Percentiles rank a stretch among this genome's conserved stretches.
Evolutionary conservation across 176 grass and related monocot genomes (phyloP).

Genomic region (Zizania latifolia): DNA sequence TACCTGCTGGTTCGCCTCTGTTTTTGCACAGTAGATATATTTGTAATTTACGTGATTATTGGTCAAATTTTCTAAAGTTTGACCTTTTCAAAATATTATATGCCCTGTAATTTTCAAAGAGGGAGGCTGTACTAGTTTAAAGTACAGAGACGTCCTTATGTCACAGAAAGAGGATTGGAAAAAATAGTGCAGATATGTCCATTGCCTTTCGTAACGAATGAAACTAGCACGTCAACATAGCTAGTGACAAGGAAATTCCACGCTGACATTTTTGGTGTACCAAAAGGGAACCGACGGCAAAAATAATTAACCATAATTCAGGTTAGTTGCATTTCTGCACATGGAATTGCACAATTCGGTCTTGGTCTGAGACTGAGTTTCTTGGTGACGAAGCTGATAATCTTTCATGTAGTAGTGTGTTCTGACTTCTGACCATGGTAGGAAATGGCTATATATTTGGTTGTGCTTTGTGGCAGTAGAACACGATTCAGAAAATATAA

Average conservation of each 20-base stretch:
- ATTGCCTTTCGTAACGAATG: not conserved
- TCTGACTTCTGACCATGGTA: too few species aligned
- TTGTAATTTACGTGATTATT: too few species aligned
- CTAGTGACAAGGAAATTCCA: constrained; percentile 5
- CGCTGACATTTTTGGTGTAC: constrained; percentile 2
- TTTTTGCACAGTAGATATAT: too few species aligned
- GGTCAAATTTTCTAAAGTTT: too few species aligned
- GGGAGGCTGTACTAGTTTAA: not conserved
- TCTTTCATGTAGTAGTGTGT: too few species aligned
- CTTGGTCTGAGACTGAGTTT: not conserved
- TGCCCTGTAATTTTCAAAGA: not conserved
- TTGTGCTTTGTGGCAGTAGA: too few species aligned
- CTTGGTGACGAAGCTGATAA: constrained; percentile 9
- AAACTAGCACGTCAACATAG: not conserved
- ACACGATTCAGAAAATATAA: too few species aligned
- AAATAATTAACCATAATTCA: not conserved
- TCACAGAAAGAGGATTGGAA: not conserved
- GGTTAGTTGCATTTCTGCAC: not conserved
- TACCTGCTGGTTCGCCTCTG: too few species aligned
- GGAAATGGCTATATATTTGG: too few species aligned
- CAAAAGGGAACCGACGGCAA: not conserved
- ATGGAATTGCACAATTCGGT: not conserved
- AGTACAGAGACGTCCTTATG: not conserved
- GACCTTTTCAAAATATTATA: too few species aligned
- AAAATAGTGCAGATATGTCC: not conserved